Base-by-base conservation (phyloP, 352 stramenopile species). In the Thraustochytrium sp. region DNA sequence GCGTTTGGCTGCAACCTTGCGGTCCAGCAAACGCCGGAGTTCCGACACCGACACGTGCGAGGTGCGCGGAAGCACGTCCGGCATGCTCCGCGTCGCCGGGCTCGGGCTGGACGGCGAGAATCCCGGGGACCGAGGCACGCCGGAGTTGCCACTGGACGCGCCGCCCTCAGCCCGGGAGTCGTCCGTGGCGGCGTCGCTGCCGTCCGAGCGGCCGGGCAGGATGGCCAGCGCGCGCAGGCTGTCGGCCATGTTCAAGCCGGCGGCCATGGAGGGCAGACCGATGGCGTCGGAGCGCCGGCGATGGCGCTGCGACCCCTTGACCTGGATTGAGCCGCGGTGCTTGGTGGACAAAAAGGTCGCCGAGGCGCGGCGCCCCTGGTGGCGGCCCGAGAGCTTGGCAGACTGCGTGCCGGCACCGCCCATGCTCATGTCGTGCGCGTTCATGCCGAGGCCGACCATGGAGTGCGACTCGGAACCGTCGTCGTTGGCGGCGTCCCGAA, bases 1-100 rank as follows among this genome's bases (percentile, higher is more conserved):
- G 34, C 68, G 68, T 11, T 51, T 80, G 13, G 68, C 53, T 1
- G 68, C 68, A 11, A 80, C 44, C 53, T 80, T 80, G 1, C 68
- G 48, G 53, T 80, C 68, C 23, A 53, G 21, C 31, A 80, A 18
- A 37, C 65, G 29, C 37, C 26, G 3, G 21, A 77, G 65, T 23
- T 77, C 65, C 13, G 23, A 13, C 1, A 5, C 3, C 16, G 65
- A 62, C 9, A 77, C 46, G 34, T 77, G 65, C 9, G 16, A 5
- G 29, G 64, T 36, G 18, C 42, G 3, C 29, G 26, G 29, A 11
- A 9, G 13, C 0, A 11, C 31, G 26, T 72, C 59, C 1, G 29
- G 36, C 9, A 9, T n/a, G 51, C 51, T 16, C 21, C 51, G 61
- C 18, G 61, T 13, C 61, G 61, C 34, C 34, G 51, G 5, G 31